These are phyloP conservation scores for Exsudoporus frostii DNA, from an alignment of 768 basidiomycete genomes.

Conservation along the genomic window DNA sequence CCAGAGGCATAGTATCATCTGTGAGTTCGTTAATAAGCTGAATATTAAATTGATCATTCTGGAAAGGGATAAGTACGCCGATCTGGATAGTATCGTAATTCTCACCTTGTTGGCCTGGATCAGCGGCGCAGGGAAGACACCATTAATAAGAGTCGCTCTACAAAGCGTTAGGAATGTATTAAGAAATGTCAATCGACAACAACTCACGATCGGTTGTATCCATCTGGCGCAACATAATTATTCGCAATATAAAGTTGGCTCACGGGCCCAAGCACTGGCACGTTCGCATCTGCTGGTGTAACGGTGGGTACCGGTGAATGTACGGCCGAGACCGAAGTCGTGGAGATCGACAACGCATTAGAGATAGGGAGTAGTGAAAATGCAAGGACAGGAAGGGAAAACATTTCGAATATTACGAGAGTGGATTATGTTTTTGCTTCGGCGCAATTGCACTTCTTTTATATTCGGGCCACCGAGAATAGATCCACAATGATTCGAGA, in stretches of 20 bases:
- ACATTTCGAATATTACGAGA: not conserved
- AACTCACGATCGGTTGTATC: constrained; percentile 40
- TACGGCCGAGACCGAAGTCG: not conserved
- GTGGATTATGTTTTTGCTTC: no score
- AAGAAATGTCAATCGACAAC: not conserved
- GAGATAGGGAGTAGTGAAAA: constrained; percentile 5
- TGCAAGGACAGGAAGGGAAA: constrained; percentile 4
- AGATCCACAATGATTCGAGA: no score
- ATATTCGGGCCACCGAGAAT: not conserved
- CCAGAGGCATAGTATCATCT: constrained; percentile 44
- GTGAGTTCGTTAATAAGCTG: constrained; percentile 44
- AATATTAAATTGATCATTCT: constrained; percentile 40
- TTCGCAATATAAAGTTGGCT: constrained; percentile 36
- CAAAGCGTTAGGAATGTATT: not conserved
- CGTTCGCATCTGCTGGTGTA: not conserved
- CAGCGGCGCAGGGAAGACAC: constrained; percentile 45
- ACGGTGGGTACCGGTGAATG: not conserved
- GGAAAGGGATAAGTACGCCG: not conserved
- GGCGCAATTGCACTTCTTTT: not conserved
- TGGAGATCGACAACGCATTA: not conserved
- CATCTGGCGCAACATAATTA: constrained; percentile 44
- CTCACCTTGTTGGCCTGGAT: constrained; percentile 38
- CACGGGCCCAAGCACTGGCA: constrained; percentile 23
- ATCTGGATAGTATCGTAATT: not conserved
- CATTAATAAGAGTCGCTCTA: constrained; percentile 43